Evolutionary conservation across 2,329 filamentous ascomycete species (phyloP), one percentile per base, ranked within the genome.

Genomic region (Curvularia lunata): DNA sequence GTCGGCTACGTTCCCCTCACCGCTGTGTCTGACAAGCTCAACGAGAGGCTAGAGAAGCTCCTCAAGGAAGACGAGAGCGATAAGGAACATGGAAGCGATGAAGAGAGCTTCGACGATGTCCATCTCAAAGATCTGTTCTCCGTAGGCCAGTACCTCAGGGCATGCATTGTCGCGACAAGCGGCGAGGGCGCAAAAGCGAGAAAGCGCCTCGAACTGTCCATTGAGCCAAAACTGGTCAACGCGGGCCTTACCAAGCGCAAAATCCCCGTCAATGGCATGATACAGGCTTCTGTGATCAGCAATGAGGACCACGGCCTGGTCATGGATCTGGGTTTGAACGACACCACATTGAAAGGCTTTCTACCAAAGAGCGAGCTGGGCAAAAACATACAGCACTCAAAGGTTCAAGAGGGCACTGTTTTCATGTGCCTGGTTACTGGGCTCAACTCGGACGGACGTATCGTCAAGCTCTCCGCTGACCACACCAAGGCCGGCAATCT

Each of bases 301-400:
- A 89, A 96, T n/a, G 94, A 99, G 77, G 96, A 99, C 69, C 93
- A 97, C 71, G 95, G 95, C 61, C 85, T 95, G 56, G 86, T 98
- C 54, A 97, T 99, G 92, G 92, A 97, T 67, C 79, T 98, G 37
- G 92, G 92, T 18, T 81, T 98, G 6, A 82, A 87, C 34, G 86
- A 87, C 52, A 79, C 83, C 30, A 84, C 86, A 37, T 75, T 93
- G 51, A 88, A 88, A 62, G 95, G 91, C 2, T 99, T 99, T 78
- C 83, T 99, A 71, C 86, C 92, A 5, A 90, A 89, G 60, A 92
- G 90, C 71, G 92, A 97, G 73, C 80, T 97, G 18, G 90, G 91
- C 48, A 74, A 85, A 28, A 82, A 81, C 43, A 81, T 90, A 18
- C 80, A 88, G 5, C 83, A 91, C 61, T 83, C 88, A 16, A 84